Conservation (phyloP, 768 basidiomycete species). For the Rubroboletus satanas region DNA sequence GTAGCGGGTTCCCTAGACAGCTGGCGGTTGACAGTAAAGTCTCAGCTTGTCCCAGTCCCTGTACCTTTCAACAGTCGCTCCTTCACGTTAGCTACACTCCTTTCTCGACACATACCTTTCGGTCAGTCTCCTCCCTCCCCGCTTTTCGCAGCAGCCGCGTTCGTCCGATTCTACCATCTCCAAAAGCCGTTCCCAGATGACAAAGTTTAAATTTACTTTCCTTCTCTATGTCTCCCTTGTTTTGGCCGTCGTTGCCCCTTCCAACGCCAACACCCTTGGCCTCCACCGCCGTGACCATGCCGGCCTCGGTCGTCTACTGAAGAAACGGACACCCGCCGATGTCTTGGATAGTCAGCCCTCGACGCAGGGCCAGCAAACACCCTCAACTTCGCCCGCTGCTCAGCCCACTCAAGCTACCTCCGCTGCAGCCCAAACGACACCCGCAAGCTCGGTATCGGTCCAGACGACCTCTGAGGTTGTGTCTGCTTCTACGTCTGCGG, state of each 20-base stretch:
- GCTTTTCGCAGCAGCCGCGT: neutral
- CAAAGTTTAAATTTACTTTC: constrained; percentile 56
- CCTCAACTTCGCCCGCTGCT: constrained; percentile 21
- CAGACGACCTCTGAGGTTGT: constrained; percentile 11
- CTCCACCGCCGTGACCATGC: constrained; percentile 51
- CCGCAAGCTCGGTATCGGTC: constrained; percentile 11
- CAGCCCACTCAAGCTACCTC: constrained; percentile 19
- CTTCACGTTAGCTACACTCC: constrained; percentile 17
- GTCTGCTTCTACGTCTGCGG: constrained; percentile 18
- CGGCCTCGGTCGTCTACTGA: constrained; percentile 61
- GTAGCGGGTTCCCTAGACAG: constrained; percentile 12
- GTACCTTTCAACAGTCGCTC: constrained; percentile 12
- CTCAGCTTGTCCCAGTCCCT: neutral
- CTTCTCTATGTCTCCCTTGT: constrained; percentile 56
- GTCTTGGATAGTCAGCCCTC: neutral
- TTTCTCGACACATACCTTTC: neutral
- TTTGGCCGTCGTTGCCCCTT: constrained; percentile 44
- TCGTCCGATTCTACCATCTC: neutral
- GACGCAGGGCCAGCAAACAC: constrained; percentile 1
- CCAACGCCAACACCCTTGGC: constrained; percentile 44
- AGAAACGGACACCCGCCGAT: constrained; percentile 49
- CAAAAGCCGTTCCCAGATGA: constrained; percentile 40
- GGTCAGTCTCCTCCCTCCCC: too few relatives aligned
- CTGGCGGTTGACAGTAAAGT: constrained; percentile 18
- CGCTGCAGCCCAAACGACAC: constrained; percentile 9